Conservation (phyloP, 2,329 filamentous ascomycete genomes). For the Niveomyces coronatus region DNA sequence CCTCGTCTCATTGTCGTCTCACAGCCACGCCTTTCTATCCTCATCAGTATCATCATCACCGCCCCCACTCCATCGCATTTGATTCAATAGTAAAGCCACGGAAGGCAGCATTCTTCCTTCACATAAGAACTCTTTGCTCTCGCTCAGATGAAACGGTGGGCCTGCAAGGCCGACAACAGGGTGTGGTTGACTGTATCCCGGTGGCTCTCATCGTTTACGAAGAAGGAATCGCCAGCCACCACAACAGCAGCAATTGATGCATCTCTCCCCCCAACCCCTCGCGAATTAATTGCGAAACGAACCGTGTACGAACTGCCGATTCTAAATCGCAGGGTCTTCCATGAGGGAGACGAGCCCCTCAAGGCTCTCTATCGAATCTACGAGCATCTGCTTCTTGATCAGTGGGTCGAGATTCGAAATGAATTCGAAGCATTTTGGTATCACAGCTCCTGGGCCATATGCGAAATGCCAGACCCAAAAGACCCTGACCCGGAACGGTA, state of each 20-base stretch:
- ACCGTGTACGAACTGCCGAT: constrained; percentile 12
- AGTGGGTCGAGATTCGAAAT: constrained; percentile 13
- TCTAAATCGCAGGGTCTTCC: constrained; percentile 10
- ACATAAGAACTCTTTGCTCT: constrained; percentile 1
- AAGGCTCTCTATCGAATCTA: constrained; percentile 14
- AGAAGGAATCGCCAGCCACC: constrained; percentile 3
- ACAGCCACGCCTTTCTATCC: constrained; percentile 1
- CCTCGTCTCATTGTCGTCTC: constrained; percentile 1
- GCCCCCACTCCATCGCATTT: constrained; percentile 2
- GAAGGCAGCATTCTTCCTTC: constrained; percentile 1
- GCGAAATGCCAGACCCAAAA: constrained; percentile 13
- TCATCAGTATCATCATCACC: constrained; percentile 4
- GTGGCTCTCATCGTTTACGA: constrained; percentile 3
- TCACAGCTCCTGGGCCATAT: constrained; percentile 11
- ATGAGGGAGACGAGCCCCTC: constrained; percentile 6
- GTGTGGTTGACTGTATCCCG: constrained; percentile 2
- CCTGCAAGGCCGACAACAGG: constrained; percentile 2
- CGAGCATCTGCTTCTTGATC: constrained; percentile 12
- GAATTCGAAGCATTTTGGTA: constrained; percentile 15
- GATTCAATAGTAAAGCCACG: constrained; percentile 3
- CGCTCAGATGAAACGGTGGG: constrained; percentile 1
- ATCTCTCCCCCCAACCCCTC: constrained; percentile 22
- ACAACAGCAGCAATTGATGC: constrained; percentile 2
- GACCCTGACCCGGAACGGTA: constrained; percentile 14
- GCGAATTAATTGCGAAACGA: constrained; percentile 9